phyloP scores from a whole-genome alignment of 345 rosid species.

The Theobroma cacao region DNA sequence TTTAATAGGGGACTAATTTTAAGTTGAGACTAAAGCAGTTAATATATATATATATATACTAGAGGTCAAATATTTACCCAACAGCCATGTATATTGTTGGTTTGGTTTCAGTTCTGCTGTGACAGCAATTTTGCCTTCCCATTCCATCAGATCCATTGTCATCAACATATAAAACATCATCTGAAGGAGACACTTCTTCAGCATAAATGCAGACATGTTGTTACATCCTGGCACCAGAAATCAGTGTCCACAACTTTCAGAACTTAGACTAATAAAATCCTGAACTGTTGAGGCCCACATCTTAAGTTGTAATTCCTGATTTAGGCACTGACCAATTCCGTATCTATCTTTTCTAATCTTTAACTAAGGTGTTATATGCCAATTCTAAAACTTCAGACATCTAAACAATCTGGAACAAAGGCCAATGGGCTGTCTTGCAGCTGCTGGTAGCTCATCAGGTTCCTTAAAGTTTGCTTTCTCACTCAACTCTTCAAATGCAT shows the following conservation, averaged over 20 bases:
- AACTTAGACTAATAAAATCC: neutral
- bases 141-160: neutral
- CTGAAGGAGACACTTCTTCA: neutral
- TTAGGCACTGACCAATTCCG: neutral
- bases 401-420: slow-evolving; percentile 38
- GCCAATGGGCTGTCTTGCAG: slow-evolving; percentile 29
- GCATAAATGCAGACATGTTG: no score
- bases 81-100: neutral
- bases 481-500: slow-evolving; percentile 67
- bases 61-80: neutral
- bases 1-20: neutral
- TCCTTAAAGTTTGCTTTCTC: slow-evolving; percentile 68
- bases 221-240: neutral
- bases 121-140: neutral
- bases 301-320: neutral
- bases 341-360: neutral
- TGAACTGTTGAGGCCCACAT: neutral
- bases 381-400: slow-evolving; percentile 27
- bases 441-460: slow-evolving; percentile 31
- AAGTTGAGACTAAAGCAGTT: neutral
- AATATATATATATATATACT: neutral
- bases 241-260: neutral
- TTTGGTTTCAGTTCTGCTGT: neutral
- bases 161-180: neutral
- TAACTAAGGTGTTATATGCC: neutral